Base-by-base conservation (phyloP, 169 alveolate genomes). In the Plasmodium knowlesi region DNA sequence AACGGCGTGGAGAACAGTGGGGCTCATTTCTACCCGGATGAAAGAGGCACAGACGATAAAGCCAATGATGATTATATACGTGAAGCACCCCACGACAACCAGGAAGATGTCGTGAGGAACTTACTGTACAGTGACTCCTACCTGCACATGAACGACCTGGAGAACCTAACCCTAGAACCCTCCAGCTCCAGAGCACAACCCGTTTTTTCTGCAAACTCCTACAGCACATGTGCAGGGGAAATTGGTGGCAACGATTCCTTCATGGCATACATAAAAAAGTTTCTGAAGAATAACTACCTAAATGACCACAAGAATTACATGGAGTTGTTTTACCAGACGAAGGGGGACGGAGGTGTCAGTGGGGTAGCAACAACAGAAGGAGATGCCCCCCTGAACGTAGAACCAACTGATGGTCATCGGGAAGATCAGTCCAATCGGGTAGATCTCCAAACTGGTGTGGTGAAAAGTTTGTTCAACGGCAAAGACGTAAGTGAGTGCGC, bases 291-390 rank as follows among this genome's bases (percentile, higher is more conserved):
- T 25, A 85, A 34, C 57, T 85, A 85, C 80, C 54, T 61, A 19
- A 85, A 85, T 25, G 93, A 85, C 22, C 92, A 83, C 30, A 83
- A 70, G 74, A 37, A 83, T n/a, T 83, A 83, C 37, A 67, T 83
- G 54, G 74, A 83, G 25, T n/a, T 83, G 50, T 83, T 34, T 70
- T 67, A 70, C 50, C 46, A 41, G 73, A 71, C 61, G 12, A 28
- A 41, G 25, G 39, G 43, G 3, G 71, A 34, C 22, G 72, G 32
- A 22, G 19, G 5, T 14, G 53, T 19, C 3, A 10, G 8, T n/a
- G 39, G n/a, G 22, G 71, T 9, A 19, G 74, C 37, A 61, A 34
- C 61, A 14, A 22, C 61, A 1, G 61, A 50, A 14, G 61, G 61
- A 50, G 61, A 50, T 22, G 22, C 22, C 61, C 22, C 22, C 61